Evolutionary conservation across 73 alveolate genomes (phyloP).

Genomic region (Stentor roeselii): DNA sequence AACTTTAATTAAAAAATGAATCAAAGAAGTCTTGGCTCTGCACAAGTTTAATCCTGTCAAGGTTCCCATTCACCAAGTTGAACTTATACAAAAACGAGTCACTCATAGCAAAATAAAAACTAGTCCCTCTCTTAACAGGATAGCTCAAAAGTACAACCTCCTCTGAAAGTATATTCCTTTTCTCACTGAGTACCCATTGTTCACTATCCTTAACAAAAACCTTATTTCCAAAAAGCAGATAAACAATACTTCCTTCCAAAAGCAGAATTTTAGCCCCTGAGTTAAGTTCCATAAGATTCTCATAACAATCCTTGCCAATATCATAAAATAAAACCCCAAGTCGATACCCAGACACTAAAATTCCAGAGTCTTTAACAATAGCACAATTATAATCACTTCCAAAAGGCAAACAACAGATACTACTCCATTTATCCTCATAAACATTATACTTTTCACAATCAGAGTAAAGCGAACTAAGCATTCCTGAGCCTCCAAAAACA

Average conservation of each 20-base stretch:
- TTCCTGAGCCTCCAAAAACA: neutral
- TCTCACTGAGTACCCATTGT: neutral
- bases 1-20: too few species aligned
- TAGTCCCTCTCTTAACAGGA: neutral
- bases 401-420: neutral
- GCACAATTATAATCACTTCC: neutral
- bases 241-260: neutral
- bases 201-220: neutral
- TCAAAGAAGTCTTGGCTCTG: too few species aligned
- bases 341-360: neutral
- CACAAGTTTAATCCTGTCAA: too few species aligned
- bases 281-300: neutral
- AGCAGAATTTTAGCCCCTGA: neutral
- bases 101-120: neutral
- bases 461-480: neutral
- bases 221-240: too few species aligned
- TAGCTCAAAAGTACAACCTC: neutral
- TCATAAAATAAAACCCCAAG: neutral
- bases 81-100: neutral
- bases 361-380: neutral
- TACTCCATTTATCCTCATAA: neutral
- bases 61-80: too few species aligned
- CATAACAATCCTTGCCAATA: neutral
- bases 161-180: neutral
- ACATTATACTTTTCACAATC: neutral